Conservation (phyloP, 2,329 filamentous ascomycete genomes). For the Aspergillus chevalieri region DNA sequence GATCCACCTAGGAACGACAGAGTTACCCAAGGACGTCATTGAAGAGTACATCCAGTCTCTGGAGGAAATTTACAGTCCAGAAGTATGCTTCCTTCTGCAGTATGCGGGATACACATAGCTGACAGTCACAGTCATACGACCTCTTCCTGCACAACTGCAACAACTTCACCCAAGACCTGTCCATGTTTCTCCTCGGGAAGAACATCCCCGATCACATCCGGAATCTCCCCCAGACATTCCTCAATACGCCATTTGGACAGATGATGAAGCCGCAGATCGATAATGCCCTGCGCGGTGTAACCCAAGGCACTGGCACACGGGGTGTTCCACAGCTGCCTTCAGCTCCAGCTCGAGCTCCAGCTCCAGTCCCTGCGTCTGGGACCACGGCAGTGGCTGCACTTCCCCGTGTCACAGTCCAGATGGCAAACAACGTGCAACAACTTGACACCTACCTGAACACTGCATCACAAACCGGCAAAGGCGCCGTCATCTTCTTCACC, state of each 20-base stretch:
- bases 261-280: constrained; percentile 78
- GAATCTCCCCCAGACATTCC: constrained; percentile 75
- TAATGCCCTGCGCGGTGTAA: constrained; percentile 56
- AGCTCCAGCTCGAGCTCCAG: constrained; percentile 8
- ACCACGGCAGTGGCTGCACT: constrained; percentile 7
- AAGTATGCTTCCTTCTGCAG: constrained; percentile 43
- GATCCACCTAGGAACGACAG: constrained; percentile 67
- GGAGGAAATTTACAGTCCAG: constrained; percentile 71
- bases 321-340: constrained; percentile 14
- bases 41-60: constrained; percentile 83
- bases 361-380: background rate
- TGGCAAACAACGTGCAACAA: constrained; percentile 53
- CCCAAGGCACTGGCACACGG: constrained; percentile 47
- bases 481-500: constrained; percentile 85
- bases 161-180: constrained; percentile 90
- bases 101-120: background rate
- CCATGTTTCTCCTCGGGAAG: constrained; percentile 80
- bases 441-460: constrained; percentile 55
- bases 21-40: constrained; percentile 73
- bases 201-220: constrained; percentile 84
- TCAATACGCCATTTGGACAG: constrained; percentile 79
- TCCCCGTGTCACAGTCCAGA: constrained; percentile 45
- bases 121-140: constrained; percentile 64
- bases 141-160: constrained; percentile 92
- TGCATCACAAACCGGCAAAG: constrained; percentile 53